Evolutionary conservation across 805 yeast species (phyloP), one percentile per base, ranked within the genome.

Genomic region (Metschnikowia shivogae): DNA sequence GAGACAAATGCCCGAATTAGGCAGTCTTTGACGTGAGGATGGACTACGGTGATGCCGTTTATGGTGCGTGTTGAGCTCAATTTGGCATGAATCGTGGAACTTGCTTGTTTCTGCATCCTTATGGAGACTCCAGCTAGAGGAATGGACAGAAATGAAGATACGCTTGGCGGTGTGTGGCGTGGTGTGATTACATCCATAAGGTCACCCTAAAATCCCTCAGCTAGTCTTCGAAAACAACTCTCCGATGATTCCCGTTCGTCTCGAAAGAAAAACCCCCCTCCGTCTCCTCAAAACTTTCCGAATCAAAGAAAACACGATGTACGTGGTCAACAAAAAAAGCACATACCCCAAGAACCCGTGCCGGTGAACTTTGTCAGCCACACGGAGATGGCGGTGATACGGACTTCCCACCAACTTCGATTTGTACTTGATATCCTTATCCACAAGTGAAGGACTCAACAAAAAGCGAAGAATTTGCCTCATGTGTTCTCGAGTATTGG

Each of bases 331-430:
- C 11, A 47, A 20, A 19, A 60, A 22, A 4, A 62, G 46, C 2
- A 53, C 46, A 54, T 77, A 79, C 0, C 77, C 81, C 27, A 63
- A 43, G 42, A 74, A 41, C 1, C 82, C 81, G 43, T 62, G 57
- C 42, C 63, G 60, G 50, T 75, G 82, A 14, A 77, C 50, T 12
- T 37, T 11, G 45, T 78, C 81, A 67, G 77, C 60, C 36, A 70
- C 62, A 42, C 72, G 59, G 13, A 77, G 57, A 1, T 48, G 34
- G 1, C 57, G 50, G 5, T 68, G 64, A 48, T 61, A 77, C 4
- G 82, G 80, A 44, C 77, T 71, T 33, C 69, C 68, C 27, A 70
- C 67, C 42, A 75, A 59, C 32, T 65, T 67, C 35, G 59, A 52
- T 9, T 37, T 38, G 10, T 65, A 39, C 30, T 38, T 42, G 8